Percentiles rank a stretch among this genome's conserved stretches.
Evolutionary conservation across 164 flowering plant species (phyloP).

Genomic region (Tetracentron sinense): DNA sequence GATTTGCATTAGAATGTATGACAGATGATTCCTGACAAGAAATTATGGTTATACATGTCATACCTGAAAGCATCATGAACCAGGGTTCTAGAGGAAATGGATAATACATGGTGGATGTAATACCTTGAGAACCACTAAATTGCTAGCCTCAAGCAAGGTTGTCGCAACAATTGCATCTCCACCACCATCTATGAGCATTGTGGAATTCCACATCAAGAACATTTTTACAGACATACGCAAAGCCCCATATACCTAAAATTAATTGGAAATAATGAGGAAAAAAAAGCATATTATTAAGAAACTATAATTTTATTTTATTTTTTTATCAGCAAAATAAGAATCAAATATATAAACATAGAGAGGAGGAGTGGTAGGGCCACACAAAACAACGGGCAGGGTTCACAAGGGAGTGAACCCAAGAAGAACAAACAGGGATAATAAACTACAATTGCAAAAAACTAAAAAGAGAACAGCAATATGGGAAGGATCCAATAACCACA

Average conservation of each 20-base stretch:
- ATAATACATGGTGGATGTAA: constrained; percentile 1
- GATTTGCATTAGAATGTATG: constrained; percentile 92
- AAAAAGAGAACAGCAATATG: too few relatives aligned
- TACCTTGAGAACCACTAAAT: constrained; percentile 85
- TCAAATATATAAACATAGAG: not conserved
- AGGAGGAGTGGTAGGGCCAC: too few relatives aligned
- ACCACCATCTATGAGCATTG: constrained; percentile 77
- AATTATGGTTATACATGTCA: constrained; percentile 11
- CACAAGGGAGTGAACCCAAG: too few relatives aligned
- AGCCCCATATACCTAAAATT: constrained; percentile 80
- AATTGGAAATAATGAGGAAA: constrained; percentile 4
- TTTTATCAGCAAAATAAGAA: not conserved
- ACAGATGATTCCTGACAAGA: constrained; percentile 69
- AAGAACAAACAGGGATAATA: too few relatives aligned
- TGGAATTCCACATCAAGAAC: constrained; percentile 87
- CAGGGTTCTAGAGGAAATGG: not conserved
- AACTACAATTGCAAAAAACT: too few relatives aligned
- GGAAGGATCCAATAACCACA: too few relatives aligned
- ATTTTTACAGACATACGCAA: constrained; percentile 94
- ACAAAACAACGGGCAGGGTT: too few relatives aligned
- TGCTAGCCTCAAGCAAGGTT: constrained; percentile 91
- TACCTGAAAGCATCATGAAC: constrained; percentile 7
- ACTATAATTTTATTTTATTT: too few relatives aligned
- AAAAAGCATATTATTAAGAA: not conserved
- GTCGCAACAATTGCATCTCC: constrained; percentile 72